Evolutionary conservation across 73 alveolate species (phyloP), one percentile per base, ranked within the genome.

Genomic region (Paramecium primaurelia): DNA sequence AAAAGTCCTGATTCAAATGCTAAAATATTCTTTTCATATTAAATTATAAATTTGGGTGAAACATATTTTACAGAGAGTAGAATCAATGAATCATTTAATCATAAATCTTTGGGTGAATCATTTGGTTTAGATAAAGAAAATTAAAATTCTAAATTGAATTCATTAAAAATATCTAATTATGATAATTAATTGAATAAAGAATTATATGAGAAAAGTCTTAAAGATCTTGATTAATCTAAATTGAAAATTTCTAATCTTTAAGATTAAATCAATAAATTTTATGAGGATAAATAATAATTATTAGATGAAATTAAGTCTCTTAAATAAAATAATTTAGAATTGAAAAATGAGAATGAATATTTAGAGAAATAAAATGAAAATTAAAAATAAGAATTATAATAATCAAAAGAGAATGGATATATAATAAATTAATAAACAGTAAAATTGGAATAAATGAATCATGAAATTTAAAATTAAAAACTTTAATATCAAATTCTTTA

Each of bases 1-100:
- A 42, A 58, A 49, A 80, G 91, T 80, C 91, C 91, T 26, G 91
- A 80, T 47, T 36, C 54, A 47, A 49, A 80, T 49, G 71, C 91
- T 80, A 80, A 80, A 80, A 80, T 80, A 40, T 22, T 16, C 58
- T 80, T 42, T 49, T 0, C 91, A 4, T 80, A 80, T 25, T 10
- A 80, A 44, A 25, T 80, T 8, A 0, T 26, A 2, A 80, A 80
- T 47, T 42, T 80, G 8, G 91, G 91, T 6, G 71, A 80, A 10
- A 22, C 25, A 1, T n/a, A 80, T 8, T 45, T 20, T 10, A 49
- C 51, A 2, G 91, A 80, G 12, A 40, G 75, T 22, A 80, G 91
- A 44, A 20, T 25, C 12, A 80, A 64, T 47, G 91, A 80, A 26
- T 80, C 73, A 44, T 80, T 28, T 28, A 40, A 80, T 45, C 28